phyloP scores from a whole-genome alignment of 169 alveolate species.

The Amoebophrya sp. region DNA sequence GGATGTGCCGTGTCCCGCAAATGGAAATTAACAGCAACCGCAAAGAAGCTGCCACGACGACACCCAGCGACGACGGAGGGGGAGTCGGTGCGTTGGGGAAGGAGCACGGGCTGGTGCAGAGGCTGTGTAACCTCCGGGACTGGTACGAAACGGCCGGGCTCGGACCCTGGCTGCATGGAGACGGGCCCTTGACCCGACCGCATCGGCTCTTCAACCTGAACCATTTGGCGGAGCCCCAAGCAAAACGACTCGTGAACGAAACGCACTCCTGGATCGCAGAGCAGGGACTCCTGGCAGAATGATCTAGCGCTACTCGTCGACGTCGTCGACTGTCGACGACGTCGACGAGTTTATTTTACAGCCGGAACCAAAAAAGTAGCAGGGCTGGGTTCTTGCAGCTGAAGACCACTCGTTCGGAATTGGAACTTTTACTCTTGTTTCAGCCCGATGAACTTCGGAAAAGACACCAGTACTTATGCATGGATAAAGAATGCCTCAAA shows the following conservation, averaged over 20 bases:
- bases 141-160: not conserved
- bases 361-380: too few relatives aligned
- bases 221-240: not conserved
- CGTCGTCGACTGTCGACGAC: too few relatives aligned
- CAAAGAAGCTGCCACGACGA: not conserved
- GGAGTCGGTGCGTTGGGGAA: not conserved
- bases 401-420: too few relatives aligned
- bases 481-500: too few relatives aligned
- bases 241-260: not conserved
- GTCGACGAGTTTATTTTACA: too few relatives aligned
- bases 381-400: too few relatives aligned
- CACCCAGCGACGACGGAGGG: not conserved
- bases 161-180: not conserved
- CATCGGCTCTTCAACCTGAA: not conserved
- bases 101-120: not conserved
- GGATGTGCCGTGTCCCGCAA: not conserved
- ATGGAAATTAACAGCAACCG: not conserved
- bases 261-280: not conserved
- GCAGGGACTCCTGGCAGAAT: too few relatives aligned
- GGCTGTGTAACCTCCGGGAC: not conserved
- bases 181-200: not conserved
- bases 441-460: too few relatives aligned
- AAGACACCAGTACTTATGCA: too few relatives aligned
- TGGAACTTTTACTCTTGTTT: too few relatives aligned
- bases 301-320: too few relatives aligned